A percentile compares a stretch with the other conserved stretches of the same genome.
Conservation (phyloP, 2,329 filamentous ascomycete genomes). For the Stagonosporopsis tanaceti region DNA sequence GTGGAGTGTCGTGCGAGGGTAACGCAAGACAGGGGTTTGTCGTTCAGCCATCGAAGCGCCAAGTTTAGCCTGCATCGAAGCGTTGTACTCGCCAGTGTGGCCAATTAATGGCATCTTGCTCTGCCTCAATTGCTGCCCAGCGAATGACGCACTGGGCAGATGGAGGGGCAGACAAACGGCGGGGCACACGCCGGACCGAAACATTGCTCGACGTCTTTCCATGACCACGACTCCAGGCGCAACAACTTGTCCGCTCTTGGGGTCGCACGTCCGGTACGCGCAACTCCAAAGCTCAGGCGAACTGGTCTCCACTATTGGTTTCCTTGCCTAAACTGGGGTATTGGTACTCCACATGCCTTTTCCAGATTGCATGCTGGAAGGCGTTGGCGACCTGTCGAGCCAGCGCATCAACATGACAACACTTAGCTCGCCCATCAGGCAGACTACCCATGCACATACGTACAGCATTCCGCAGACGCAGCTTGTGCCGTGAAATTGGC, state of each 20-base stretch:
- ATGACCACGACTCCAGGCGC: constrained; percentile 27
- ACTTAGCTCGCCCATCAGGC: constrained; percentile 50
- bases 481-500: constrained; percentile 43
- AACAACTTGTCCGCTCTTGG: constrained; percentile 25
- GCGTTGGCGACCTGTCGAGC: constrained; percentile 52
- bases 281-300: constrained; percentile 22
- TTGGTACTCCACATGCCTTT: constrained; percentile 46
- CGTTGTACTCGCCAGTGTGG: constrained; percentile 33
- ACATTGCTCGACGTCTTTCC: constrained; percentile 36
- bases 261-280: constrained; percentile 23
- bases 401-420: constrained; percentile 54
- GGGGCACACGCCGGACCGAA: constrained; percentile 37
- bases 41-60: constrained; percentile 32
- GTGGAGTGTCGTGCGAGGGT: constrained; percentile 34
- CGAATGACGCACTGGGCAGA: constrained; percentile 40
- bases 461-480: constrained; percentile 42
- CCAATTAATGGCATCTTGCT: constrained; percentile 33
- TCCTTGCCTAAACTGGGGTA: constrained; percentile 38
- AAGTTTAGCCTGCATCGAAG: constrained; percentile 32
- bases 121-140: constrained; percentile 26
- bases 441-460: constrained; percentile 50
- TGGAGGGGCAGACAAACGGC: constrained; percentile 36
- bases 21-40: constrained; percentile 29
- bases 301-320: constrained; percentile 32
- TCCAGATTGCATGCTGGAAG: constrained; percentile 50